Evolutionary conservation across 495 filamentous ascomycete species (phyloP), one percentile per base, ranked within the genome.

Genomic region (Hypoxylon trugodes): DNA sequence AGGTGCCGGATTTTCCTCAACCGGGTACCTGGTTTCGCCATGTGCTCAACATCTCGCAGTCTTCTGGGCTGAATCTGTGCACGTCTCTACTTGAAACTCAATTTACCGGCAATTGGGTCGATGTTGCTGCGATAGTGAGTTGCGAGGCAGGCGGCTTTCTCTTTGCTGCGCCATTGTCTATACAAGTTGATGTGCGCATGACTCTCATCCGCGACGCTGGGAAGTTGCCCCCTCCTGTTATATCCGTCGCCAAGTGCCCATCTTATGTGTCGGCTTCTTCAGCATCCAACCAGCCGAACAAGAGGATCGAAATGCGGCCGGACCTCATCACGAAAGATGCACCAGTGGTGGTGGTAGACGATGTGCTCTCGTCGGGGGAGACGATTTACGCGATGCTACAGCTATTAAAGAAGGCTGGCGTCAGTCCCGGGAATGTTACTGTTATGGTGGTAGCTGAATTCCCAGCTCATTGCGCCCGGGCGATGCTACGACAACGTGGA

Each of bases 381-480:
- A 89, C 86, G 47, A 81, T 88, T 66, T 85, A 79, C 71, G 83
- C 81, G 36, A 77, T 86, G 30, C 63, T 89, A 58, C 68, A 79
- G 65, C 72, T 88, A 22, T 71, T 89, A 50, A 40, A 57, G 8
- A 55, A 84, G 67, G 77, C 73, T 71, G 77, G 79, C 19, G 65
- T 87, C 36, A 21, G 41, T 28, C 32, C 66, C 7, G 74, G 83
- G 47, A 41, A 80, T 70, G 45, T 87, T 33, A 79, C 65, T 52
- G 65, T 86, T 37, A 78, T 89, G 76, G 80, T 81, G 6, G 81
- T 88, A 51, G 85, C 82, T 21, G 86, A 89, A 74, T 87, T 89
- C 59, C 85, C 86, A 28, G 60, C 77, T 71, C 85, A 88, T 52
- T 77, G 77, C 70, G 86, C 85, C 37, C 79, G 84, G 47, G 72